Evolutionary conservation across 805 yeast species (phyloP).

Genomic region (Wickerhamiella azyma): DNA sequence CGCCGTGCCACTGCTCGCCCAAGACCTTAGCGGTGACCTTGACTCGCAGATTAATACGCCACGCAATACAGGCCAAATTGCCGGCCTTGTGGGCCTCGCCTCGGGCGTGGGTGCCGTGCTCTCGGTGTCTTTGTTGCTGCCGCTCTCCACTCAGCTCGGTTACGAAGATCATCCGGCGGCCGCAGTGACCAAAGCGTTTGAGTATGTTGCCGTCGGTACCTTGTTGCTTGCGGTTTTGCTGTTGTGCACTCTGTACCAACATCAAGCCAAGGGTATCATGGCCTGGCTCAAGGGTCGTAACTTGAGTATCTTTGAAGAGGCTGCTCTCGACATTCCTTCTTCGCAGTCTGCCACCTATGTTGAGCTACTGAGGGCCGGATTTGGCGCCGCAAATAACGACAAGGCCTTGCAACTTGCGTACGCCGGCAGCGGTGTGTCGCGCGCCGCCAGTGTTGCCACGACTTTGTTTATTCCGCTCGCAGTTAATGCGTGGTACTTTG

Average conservation of each 20-base stretch:
- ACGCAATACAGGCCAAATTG: constrained; percentile 32
- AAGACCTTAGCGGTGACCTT: not conserved
- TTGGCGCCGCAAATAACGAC: constrained; percentile 33
- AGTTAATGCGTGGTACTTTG: constrained; percentile 42
- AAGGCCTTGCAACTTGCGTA: constrained; percentile 42
- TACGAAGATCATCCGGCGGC: constrained; percentile 28
- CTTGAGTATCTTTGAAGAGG: constrained; percentile 21
- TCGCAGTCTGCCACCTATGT: constrained; percentile 25
- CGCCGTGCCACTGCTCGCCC: constrained; percentile 6
- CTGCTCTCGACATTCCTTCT: constrained; percentile 19
- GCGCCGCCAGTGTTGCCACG: constrained; percentile 46
- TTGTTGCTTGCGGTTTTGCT: constrained; percentile 26
- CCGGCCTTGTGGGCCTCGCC: constrained; percentile 48
- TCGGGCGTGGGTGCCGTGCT: constrained; percentile 58
- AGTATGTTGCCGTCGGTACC: constrained; percentile 21
- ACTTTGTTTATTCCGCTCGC: constrained; percentile 50
- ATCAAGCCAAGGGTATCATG: constrained; percentile 24
- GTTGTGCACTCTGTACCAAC: constrained; percentile 35
- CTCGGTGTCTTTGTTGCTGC: constrained; percentile 40
- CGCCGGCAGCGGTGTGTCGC: constrained; percentile 46
- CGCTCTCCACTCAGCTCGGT: constrained; percentile 42
- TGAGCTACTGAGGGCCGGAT: constrained; percentile 34
- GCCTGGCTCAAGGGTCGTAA: constrained; percentile 21
- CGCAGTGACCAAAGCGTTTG: constrained; percentile 36
- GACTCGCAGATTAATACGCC: not conserved